These are phyloP conservation scores for Phytophthora pluvialis DNA, from an alignment of 352 stramenopile species.

Conservation along the genomic window DNA sequence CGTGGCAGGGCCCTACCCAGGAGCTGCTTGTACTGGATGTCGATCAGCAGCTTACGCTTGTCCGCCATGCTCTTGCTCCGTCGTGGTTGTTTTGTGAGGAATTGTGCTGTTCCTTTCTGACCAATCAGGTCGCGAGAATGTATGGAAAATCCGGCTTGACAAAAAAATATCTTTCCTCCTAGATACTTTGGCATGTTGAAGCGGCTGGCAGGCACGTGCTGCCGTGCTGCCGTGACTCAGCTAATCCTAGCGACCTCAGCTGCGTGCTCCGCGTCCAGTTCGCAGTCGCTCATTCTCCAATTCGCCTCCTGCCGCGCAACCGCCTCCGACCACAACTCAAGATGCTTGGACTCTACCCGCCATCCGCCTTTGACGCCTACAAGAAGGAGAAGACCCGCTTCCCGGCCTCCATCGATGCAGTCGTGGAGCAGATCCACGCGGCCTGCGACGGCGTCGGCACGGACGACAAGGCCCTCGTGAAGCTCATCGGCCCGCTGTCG, in stretches of 20 bases:
- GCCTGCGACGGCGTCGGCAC: constrained; percentile 70
- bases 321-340: constrained; percentile 32
- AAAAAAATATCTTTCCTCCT: constrained; percentile 10
- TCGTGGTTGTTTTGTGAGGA: background rate
- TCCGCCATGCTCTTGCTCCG: constrained; percentile 50
- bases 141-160: background rate
- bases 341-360: constrained; percentile 70
- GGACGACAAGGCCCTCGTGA: constrained; percentile 65
- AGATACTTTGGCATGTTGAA: constrained; percentile 33
- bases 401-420: constrained; percentile 48
- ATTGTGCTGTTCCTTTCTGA: constrained; percentile 1
- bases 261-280: background rate
- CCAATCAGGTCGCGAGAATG: constrained; percentile 22
- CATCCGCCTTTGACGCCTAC: constrained; percentile 67
- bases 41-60: constrained; percentile 70
- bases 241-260: constrained; percentile 14
- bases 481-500: constrained; percentile 51
- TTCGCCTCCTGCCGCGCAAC: constrained; percentile 31
- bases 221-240: background rate
- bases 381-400: constrained; percentile 61
- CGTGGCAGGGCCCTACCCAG: constrained; percentile 47
- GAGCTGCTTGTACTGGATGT: constrained; percentile 84
- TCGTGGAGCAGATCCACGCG: constrained; percentile 70
- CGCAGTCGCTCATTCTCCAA: constrained; percentile 43
- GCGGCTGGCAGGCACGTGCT: constrained; percentile 13